These are phyloP conservation scores for Chrysoporthe austroafricana DNA, from an alignment of 2,329 filamentous ascomycete species.

Conservation along the genomic window DNA sequence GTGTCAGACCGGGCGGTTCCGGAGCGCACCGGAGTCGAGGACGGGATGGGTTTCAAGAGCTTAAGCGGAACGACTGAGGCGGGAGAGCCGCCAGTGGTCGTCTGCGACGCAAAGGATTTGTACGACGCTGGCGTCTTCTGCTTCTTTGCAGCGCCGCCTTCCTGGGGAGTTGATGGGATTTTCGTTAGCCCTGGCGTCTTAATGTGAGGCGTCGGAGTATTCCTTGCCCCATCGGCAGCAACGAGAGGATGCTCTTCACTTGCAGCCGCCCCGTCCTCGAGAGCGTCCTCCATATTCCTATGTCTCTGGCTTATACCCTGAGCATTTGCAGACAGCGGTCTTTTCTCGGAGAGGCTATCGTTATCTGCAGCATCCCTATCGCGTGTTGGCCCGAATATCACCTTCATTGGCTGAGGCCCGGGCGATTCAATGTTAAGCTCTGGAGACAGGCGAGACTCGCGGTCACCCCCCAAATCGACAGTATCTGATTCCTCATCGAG, in stretches of 20 bases:
- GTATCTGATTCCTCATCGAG: not conserved
- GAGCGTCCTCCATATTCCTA: not conserved
- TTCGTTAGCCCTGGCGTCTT: not conserved
- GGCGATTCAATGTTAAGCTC: conserved; percentile 19
- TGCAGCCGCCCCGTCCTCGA: not conserved
- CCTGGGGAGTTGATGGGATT: not conserved
- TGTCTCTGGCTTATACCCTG: not conserved
- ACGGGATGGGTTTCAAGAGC: not conserved
- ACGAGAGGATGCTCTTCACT: not conserved
- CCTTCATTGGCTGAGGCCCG: not conserved
- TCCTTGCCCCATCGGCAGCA: not conserved
- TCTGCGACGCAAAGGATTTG: conserved; percentile 23
- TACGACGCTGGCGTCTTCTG: conserved; percentile 13
- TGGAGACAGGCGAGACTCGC: not conserved
- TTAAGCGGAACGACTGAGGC: not conserved
- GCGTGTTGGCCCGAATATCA: not conserved
- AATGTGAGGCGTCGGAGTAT: not conserved
- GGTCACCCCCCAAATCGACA: not conserved
- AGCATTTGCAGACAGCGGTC: not conserved
- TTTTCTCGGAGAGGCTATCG: not conserved
- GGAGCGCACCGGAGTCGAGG: not conserved
- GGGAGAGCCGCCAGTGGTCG: not conserved
- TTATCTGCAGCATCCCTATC: not conserved
- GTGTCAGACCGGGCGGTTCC: not conserved
- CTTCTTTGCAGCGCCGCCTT: not conserved